Evolutionary conservation across 1,284 basidiomycete genomes (phyloP), one percentile per base, ranked within the genome.

Genomic region (Agaricales sp.): DNA sequence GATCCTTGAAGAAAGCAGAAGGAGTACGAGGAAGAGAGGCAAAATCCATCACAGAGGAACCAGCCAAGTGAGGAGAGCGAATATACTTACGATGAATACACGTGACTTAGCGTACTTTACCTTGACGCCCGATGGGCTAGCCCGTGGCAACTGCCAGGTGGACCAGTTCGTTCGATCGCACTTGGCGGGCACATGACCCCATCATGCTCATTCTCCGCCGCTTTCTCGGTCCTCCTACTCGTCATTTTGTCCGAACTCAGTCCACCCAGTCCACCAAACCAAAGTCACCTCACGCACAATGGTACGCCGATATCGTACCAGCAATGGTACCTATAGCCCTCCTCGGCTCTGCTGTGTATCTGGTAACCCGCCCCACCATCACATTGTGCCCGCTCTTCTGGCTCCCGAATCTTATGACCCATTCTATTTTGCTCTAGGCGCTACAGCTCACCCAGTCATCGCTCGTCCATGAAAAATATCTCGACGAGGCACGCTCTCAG

Each of bases 281-380:
- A 48, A 58, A 63, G 50, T 80, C 75, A 37, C 65, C 68, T 19
- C 82, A 88, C 63, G 75, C 74, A 2, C 67, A 70, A 54, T 79
- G 79, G 69, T 88, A 88, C 61, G 66, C 76, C 37, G 73, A 80
- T 52, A 70, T 81, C 47, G 61, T 83, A 39, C 87, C 87, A 22
- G 77, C 76, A 30, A 88, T 88, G 85, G 67, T 87, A 39, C 87
- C 86, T 4, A 68, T 89, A 50, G 78, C 81, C 45, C 66, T 89
- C 46, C 69, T 89, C 21, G 87, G 84, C 13, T 87, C 83, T 50
- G 82, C 80, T 8, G 73, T 89, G 48, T 89, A 86, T 65, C 68
- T 87, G 56, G 86, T 85, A 59, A 21, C 26, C 35, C 49, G 41
- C 45, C 45, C 47, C 52, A 24, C 39, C 51, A 47, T 24, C 44